Evolutionary conservation across 2,329 filamentous ascomycete species (phyloP), one percentile per base, ranked within the genome.

Genomic region (Ustulina deusta): DNA sequence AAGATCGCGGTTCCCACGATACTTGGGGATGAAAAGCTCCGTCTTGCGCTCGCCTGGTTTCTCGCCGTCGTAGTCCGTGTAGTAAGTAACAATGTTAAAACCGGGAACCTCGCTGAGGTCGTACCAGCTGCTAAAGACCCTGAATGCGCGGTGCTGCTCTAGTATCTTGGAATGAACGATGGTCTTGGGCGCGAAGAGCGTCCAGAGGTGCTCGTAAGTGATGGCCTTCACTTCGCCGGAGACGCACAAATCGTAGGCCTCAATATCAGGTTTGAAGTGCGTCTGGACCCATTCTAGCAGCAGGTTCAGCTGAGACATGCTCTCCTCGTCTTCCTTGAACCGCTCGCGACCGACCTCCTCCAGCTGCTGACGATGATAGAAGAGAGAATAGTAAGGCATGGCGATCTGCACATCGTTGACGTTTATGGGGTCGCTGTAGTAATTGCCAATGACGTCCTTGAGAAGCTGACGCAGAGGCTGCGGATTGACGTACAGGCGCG

Each of bases 11-110:
- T 74, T 65, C 2, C 71, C 74, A 0, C 68, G 52, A 54, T 79
- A 80, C 36, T 75, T 73, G 10, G 70, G 63, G 25, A 80, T 74
- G 11, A 71, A 55, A 3, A 79, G 40, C 17, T 72, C 65, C 4
- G 61, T 62, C n/a, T 48, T 67, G 4, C 76, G 72, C 2, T 69
- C 71, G 15, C 79, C 78, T 3, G 80, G 71, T 7, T 66, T 70
- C 25, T 79, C 76, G n/a, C 80, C 79, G 57, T 81, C 77, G 27
- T 75, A 80, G 68, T 81, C 79, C 29, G 79, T 71, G 57, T 75
- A 80, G 2, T 67, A 34, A 6, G 73, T 67, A 1, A 67, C 57
- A 25, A 81, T 61, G 17, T 70, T 67, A 5, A 79, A 72, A 1
- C 70, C 66, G 0, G 74, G 72, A 2, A 64, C 49, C 1, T 72